Evolutionary conservation across 371 early-diverging fungal species (phyloP).

Genomic region (Globomyces sp.): DNA sequence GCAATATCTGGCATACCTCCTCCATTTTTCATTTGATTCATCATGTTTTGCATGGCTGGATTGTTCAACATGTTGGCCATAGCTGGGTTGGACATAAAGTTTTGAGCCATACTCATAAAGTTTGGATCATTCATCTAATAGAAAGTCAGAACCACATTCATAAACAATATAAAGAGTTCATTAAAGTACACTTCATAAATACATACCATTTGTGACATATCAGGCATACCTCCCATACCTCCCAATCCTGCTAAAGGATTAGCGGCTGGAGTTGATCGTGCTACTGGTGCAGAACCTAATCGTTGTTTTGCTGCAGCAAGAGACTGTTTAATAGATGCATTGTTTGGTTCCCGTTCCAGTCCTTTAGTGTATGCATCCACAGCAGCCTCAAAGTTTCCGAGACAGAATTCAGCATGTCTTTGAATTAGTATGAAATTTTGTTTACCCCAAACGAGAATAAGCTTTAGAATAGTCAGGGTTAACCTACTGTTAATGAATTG

Average conservation of each 20-base stretch:
- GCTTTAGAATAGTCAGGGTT: constrained; percentile 90
- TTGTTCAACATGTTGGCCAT: constrained; percentile 78
- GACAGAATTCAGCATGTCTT: constrained; percentile 90
- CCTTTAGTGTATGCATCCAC: constrained; percentile 89
- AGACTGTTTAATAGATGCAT: constrained; percentile 57
- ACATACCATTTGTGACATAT: constrained; percentile 20
- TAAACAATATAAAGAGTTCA: constrained; percentile 22
- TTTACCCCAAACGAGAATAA: constrained; percentile 71
- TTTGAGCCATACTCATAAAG: constrained; percentile 77
- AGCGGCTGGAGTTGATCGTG: constrained; percentile 53
- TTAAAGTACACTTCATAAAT: constrained; percentile 18
- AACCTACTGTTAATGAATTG: constrained; percentile 44
- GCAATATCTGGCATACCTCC: constrained; percentile 19
- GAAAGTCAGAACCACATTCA: constrained; percentile 16
- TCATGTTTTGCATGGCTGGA: constrained; percentile 76
- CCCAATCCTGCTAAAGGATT: constrained; percentile 21
- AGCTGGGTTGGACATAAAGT: constrained; percentile 6
- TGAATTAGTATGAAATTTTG: not conserved
- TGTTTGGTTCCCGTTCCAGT: constrained; percentile 85
- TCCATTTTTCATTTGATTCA: constrained; percentile 27
- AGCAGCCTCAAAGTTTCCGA: constrained; percentile 79
- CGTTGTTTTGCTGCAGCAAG: constrained; percentile 38
- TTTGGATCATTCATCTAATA: constrained; percentile 78
- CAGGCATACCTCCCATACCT: constrained; percentile 46
- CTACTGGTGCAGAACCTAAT: constrained; percentile 46